A percentile compares a stretch with the other conserved stretches of the same genome.
These are phyloP conservation scores for Fusarium brevicatenulatum DNA, from an alignment of 2,329 filamentous ascomycete species.

Conservation along the genomic window DNA sequence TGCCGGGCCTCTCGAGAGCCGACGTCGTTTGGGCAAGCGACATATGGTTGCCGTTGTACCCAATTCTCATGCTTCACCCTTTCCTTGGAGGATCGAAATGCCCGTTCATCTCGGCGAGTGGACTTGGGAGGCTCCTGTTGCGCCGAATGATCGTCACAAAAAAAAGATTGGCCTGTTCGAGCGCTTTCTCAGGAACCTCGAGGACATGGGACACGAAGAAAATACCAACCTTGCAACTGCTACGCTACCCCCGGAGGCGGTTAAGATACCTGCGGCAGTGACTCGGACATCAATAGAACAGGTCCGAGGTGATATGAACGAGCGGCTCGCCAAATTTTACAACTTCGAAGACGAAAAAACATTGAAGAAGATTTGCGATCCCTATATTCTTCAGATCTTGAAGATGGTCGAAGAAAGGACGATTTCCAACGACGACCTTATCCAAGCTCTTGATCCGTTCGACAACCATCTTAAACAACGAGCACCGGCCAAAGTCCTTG, in stretches of 20 bases:
- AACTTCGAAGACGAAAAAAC: background rate
- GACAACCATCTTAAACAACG: conserved; percentile 8
- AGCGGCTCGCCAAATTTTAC: background rate
- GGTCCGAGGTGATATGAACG: background rate
- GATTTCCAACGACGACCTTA: conserved; percentile 29
- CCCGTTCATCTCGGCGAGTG: conserved; percentile 58
- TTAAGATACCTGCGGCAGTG: background rate
- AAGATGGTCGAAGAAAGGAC: conserved; percentile 13
- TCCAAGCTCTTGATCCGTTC: conserved; percentile 34
- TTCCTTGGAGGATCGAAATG: conserved; percentile 60
- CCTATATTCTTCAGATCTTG: conserved; percentile 13
- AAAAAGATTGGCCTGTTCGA: conserved; percentile 41
- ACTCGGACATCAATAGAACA: background rate
- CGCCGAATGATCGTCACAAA: conserved; percentile 42
- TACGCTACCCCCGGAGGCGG: background rate
- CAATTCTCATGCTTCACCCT: conserved; percentile 49
- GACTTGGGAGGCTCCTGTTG: conserved; percentile 63
- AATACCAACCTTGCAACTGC: background rate
- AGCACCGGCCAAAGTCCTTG: conserved; percentile 1
- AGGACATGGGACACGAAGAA: conserved; percentile 17
- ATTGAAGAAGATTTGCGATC: conserved; percentile 15
- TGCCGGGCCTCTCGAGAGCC: conserved; percentile 65
- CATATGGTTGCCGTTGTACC: conserved; percentile 63
- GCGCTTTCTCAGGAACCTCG: conserved; percentile 46
- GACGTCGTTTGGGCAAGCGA: conserved; percentile 63